A percentile compares a stretch with the other conserved stretches of the same genome.
These are phyloP conservation scores for Hortaea sp. DNA, from an alignment of 2,329 filamentous ascomycete genomes.

Conservation along the genomic window DNA sequence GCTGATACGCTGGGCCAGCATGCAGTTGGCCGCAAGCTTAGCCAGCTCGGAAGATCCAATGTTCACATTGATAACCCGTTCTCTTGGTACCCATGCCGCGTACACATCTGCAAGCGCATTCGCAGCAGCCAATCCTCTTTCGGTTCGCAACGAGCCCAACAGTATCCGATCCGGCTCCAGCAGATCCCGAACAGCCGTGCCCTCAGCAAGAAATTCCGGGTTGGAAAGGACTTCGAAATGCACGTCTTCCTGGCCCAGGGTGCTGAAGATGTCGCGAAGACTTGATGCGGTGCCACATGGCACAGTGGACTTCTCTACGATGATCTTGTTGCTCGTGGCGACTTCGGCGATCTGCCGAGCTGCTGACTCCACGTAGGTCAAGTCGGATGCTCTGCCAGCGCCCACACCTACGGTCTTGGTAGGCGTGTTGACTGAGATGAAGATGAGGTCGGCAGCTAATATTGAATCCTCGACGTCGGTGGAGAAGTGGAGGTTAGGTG, in stretches of 20 bases:
- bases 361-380: conserved; percentile 62
- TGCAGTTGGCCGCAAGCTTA: conserved; percentile 69
- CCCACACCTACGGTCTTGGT: conserved; percentile 63
- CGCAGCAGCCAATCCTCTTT: conserved; percentile 50
- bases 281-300: conserved; percentile 64
- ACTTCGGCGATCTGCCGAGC: conserved; percentile 56
- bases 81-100: conserved; percentile 56
- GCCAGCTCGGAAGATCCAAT: conserved; percentile 69
- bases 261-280: conserved; percentile 53
- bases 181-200: conserved; percentile 63
- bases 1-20: conserved; percentile 70
- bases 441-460: conserved; percentile 58
- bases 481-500: conserved; percentile 64
- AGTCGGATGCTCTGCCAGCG: conserved; percentile 60
- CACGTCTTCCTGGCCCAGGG: conserved; percentile 48
- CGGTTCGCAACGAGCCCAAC: conserved; percentile 51
- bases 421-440: conserved; percentile 70
- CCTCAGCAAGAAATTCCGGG: conserved; percentile 71
- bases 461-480: conserved; percentile 55
- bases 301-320: conserved; percentile 76
- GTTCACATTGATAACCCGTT: conserved; percentile 61
- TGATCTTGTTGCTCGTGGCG: conserved; percentile 57
- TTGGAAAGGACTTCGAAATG: conserved; percentile 71
- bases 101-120: conserved; percentile 57
- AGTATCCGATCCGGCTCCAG: conserved; percentile 62